Evolutionary conservation across 2,329 filamentous ascomycete species (phyloP).

Genomic region (Ophiostoma angusticollis): DNA sequence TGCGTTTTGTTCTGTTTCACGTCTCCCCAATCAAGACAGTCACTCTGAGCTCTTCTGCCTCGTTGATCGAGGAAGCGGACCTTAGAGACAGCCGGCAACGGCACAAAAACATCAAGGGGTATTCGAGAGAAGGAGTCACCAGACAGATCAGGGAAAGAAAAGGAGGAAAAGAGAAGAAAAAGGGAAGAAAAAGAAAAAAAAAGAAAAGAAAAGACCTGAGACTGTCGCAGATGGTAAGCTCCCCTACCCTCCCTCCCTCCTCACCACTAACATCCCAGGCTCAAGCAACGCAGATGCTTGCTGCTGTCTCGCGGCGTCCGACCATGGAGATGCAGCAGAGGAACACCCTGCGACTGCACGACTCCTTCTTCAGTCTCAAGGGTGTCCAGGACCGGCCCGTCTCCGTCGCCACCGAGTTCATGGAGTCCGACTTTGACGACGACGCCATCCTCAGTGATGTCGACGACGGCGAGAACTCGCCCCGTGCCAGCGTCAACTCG

Average conservation of each 20-base stretch:
- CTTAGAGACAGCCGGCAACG: constrained; percentile 9
- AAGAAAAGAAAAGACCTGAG: background rate
- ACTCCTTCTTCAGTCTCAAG: constrained; percentile 50
- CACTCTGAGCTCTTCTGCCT: background rate
- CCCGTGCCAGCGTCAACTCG: constrained; percentile 55
- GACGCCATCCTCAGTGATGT: constrained; percentile 45
- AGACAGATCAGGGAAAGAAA: background rate
- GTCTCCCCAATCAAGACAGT: background rate
- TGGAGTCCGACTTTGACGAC: constrained; percentile 64
- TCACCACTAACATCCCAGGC: background rate
- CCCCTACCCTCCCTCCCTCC: background rate
- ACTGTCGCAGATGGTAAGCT: constrained; percentile 3
- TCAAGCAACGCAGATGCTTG: constrained; percentile 11
- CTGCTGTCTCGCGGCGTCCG: constrained; percentile 21
- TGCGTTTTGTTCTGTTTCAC: background rate
- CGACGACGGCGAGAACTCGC: constrained; percentile 50
- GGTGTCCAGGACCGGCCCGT: constrained; percentile 42
- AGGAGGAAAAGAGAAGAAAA: background rate
- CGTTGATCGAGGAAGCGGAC: constrained; percentile 10
- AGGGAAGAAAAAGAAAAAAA: background rate
- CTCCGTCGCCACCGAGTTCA: constrained; percentile 64
- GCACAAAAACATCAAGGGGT: background rate
- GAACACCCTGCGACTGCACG: constrained; percentile 27
- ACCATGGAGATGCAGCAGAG: constrained; percentile 41
- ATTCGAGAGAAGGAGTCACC: background rate